Base-by-base conservation (phyloP, 2,329 filamentous ascomycete genomes). In the Penicillium sp. region DNA sequence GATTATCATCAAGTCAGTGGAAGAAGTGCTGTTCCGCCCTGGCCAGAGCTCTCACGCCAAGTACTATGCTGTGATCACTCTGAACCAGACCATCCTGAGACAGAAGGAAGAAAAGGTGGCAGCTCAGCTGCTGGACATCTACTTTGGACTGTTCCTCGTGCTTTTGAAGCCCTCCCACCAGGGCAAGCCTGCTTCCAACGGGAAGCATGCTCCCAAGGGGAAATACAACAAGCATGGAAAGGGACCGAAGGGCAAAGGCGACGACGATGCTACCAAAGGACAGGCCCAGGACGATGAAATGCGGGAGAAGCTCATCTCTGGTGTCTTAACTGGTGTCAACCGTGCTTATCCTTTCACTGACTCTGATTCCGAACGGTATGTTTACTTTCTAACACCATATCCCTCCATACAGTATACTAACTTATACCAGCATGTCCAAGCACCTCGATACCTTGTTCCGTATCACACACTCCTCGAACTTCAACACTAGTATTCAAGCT, bases 401-500 rank as follows among this genome's bases (percentile, higher is more conserved):
- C 54, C 45, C 41, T 21, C 21, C 13, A 13, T 10, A 10, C 8
- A 5, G 33, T 34, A 25, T 48, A 44, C 47, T 53, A 16, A 39
- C 29, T 33, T 62, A 16, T 45, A 65, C 68, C 67, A 68, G 70
- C 51, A 53, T 53, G 21, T 90, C 95, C 69, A 87, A 88, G 57
- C 93, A 99, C 70, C 84, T 99, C 56, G 89, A 97, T 71, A 97
- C 93, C 3, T 83, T 99, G 27, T 99, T 97, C 82, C 88, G 87
- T 67, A 94, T 99, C 68, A 96, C 94, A 0, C 94, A 99, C 76
- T 97, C 93, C 0, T 91, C 93, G 55, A 99, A 99, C 75, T 97
- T 99, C 83, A 99, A 97, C 77, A 99, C 94, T 0, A 94, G 92
- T 71, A 91, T 99, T 38, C 94, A 99, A 75, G 93, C 94, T 34